phyloP scores from a whole-genome alignment of 2,329 filamentous ascomycete species.

The Stylonectria norvegica region DNA sequence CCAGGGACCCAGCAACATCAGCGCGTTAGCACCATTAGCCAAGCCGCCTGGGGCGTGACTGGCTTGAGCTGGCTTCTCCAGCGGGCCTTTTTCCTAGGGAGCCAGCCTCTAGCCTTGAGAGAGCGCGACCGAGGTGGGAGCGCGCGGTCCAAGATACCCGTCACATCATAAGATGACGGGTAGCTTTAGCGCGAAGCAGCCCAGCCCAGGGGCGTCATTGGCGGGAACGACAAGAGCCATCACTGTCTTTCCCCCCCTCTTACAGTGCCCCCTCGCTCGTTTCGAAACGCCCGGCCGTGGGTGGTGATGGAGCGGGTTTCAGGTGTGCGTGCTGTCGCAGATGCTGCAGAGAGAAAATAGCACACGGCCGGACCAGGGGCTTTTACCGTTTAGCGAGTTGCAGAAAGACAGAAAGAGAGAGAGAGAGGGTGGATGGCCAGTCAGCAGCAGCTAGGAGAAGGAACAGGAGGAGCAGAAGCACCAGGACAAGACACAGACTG shows the following conservation, averaged over 20 bases:
- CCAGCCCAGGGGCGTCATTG: slow-evolving; percentile 12
- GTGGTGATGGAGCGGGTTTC: slow-evolving; percentile 9
- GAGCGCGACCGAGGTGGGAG: too few relatives aligned
- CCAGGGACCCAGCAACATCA: too few relatives aligned
- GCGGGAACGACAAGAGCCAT: slow-evolving; percentile 17
- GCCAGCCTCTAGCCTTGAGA: too few relatives aligned
- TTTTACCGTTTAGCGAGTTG: neutral
- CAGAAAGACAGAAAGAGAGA: slow-evolving; percentile 6
- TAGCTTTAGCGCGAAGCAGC: slow-evolving; percentile 10
- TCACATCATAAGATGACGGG: slow-evolving; percentile 20
- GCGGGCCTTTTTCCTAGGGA: too few relatives aligned
- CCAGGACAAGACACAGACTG: neutral
- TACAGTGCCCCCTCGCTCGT: slow-evolving; percentile 12
- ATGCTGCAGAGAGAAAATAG: neutral
- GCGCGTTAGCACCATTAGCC: too few relatives aligned
- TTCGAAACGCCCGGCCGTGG: slow-evolving; percentile 25
- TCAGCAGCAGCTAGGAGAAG: slow-evolving; percentile 3
- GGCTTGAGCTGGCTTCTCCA: too few relatives aligned
- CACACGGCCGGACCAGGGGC: neutral
- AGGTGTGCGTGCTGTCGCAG: slow-evolving; percentile 10
- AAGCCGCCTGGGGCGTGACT: too few relatives aligned
- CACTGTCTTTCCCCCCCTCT: neutral
- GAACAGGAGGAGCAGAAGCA: neutral
- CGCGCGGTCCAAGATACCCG: too few relatives aligned
- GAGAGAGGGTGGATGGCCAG: slow-evolving; percentile 2